A percentile compares a stretch with the other conserved stretches of the same genome.
Evolutionary conservation across 139 green algal genomes (phyloP).

Genomic region (Chlamydomonas eustigma): DNA sequence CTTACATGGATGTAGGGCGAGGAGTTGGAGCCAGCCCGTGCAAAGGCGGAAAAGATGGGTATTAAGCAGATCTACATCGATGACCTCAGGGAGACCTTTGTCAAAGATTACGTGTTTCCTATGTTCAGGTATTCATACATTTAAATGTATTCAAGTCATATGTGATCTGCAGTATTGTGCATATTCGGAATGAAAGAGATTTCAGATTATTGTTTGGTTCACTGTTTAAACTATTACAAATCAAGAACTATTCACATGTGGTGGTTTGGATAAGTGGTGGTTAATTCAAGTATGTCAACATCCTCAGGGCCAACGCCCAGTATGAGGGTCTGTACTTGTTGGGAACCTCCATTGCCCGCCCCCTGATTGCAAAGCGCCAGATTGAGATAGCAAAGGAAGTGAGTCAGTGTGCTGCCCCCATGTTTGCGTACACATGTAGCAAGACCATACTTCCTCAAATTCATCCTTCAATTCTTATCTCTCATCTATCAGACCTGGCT

Average conservation of each 20-base stretch:
- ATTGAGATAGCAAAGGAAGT: constrained; percentile 92
- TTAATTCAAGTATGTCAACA: too few relatives aligned
- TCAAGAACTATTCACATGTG: too few relatives aligned
- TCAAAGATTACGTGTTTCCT: constrained; percentile 96
- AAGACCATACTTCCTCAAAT: background rate
- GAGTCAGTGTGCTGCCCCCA: too few relatives aligned
- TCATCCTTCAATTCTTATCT: background rate
- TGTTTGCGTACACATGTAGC: background rate
- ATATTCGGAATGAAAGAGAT: too few relatives aligned
- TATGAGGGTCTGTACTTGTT: constrained; percentile 99
- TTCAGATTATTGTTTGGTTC: too few relatives aligned
- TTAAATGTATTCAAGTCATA: too few relatives aligned
- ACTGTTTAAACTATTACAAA: too few relatives aligned
- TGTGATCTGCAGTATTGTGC: constrained; percentile 12
- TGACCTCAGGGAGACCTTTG: constrained; percentile 98
- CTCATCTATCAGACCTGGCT: background rate
- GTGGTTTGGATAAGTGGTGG: too few relatives aligned
- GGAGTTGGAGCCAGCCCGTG: constrained; percentile 89
- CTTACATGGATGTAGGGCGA: constrained; percentile 63
- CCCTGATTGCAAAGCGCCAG: constrained; percentile 98
- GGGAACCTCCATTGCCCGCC: constrained; percentile 96
- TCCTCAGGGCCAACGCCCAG: constrained; percentile 81
- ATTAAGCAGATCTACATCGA: constrained; percentile 98
- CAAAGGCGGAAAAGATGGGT: constrained; percentile 86
- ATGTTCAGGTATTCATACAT: constrained; percentile 95